phyloP scores from a whole-genome alignment of 2,329 filamentous ascomycete genomes.

The Epichloe bromicola region DNA sequence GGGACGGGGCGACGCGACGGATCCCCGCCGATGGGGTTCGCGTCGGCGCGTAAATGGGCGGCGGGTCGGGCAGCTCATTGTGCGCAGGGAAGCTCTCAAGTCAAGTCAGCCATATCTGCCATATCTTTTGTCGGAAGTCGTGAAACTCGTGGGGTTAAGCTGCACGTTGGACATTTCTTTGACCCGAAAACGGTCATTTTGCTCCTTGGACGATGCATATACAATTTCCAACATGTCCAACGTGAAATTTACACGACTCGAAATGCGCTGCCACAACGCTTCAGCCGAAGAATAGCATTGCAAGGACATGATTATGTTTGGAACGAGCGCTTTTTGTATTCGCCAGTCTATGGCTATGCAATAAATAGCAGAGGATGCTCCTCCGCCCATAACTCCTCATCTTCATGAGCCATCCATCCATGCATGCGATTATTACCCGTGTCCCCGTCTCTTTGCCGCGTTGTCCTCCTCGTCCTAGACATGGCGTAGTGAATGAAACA shows the following conservation, averaged over 20 bases:
- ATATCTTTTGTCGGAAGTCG: too few species aligned
- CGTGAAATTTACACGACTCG: too few species aligned
- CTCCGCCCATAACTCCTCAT: neutral
- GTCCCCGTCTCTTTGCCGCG: neutral
- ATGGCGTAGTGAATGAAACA: neutral
- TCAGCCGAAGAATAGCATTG: neutral
- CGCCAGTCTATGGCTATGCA: slow-evolving; percentile 5
- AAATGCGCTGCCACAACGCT: neutral
- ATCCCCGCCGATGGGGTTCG: neutral
- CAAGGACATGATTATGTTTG: neutral
- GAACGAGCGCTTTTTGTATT: slow-evolving; percentile 4
- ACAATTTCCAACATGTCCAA: too few species aligned
- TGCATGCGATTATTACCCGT: neutral
- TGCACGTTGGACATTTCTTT: too few species aligned
- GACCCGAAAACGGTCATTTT: too few species aligned
- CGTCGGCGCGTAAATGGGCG: neutral
- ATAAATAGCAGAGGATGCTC: neutral
- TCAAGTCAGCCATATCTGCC: too few species aligned
- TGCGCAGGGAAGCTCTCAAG: too few species aligned
- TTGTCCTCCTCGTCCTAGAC: too few species aligned
- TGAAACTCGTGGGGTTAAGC: too few species aligned
- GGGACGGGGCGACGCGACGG: neutral
- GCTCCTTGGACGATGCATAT: too few species aligned
- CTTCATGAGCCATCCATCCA: neutral
- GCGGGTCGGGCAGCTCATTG: neutral